Evolutionary conservation across 129 eudicot genomes (phyloP).

Genomic region (Lactuca sativa): DNA sequence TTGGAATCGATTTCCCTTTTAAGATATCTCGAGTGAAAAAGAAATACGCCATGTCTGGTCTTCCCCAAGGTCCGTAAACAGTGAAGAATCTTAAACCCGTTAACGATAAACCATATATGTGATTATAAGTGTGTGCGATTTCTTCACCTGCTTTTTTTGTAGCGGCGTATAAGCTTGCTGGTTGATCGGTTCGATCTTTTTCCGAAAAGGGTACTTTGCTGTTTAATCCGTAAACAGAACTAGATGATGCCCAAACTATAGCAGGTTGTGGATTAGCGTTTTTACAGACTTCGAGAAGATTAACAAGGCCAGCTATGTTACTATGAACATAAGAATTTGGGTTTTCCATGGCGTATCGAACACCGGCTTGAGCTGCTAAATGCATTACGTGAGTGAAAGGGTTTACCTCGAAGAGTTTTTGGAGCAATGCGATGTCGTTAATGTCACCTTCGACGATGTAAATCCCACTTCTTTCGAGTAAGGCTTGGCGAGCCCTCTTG

Average conservation of each 20-base stretch:
- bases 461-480: conserved; percentile 64
- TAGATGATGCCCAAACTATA: conserved; percentile 86
- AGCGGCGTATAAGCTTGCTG: conserved; percentile 84
- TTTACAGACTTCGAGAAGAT: conserved; percentile 68
- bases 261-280: conserved; percentile 83
- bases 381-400: conserved; percentile 89
- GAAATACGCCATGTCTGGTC: conserved; percentile 96
- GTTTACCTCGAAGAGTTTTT: conserved; percentile 61
- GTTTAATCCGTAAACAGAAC: conserved; percentile 84
- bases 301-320: conserved; percentile 82
- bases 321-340: conserved; percentile 84
- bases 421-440: conserved; percentile 57
- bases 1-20: conserved; percentile 61
- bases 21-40: conserved; percentile 73
- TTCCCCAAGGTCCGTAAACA: conserved; percentile 95
- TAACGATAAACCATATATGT: conserved; percentile 73
- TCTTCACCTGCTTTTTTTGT: conserved; percentile 90
- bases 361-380: conserved; percentile 93
- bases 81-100: conserved; percentile 88
- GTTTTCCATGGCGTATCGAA: conserved; percentile 82
- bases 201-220: conserved; percentile 82
- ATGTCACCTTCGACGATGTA: conserved; percentile 89
- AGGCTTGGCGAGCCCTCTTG: conserved; percentile 65
- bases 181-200: conserved; percentile 83
- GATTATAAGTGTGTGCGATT: conserved; percentile 84